Evolutionary conservation across 2,329 filamentous ascomycete species (phyloP), one percentile per base, ranked within the genome.

Genomic region (Nectriaceae sp.): DNA sequence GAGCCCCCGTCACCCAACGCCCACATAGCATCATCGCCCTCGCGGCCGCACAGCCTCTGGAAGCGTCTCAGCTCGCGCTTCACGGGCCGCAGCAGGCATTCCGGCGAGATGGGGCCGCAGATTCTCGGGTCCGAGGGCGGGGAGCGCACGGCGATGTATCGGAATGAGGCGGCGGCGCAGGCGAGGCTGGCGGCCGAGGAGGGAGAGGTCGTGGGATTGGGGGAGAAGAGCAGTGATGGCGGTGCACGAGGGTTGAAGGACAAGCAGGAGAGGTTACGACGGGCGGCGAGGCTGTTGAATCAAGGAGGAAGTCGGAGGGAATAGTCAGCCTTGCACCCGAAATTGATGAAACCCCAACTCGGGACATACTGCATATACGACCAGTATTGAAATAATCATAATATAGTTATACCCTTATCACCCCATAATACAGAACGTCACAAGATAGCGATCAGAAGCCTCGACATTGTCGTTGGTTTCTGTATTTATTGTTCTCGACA

Each of bases 241-340:
- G 50, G 52, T 10, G 55, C 49, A 35, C 60, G 60, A 8, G 63
- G 63, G 3, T 54, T 73, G 39, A 61, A 56, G 40, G 65, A 70
- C 39, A 71, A 64, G 49, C 65, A 69, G 42, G 70, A 71, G 35
- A 65, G 75, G 42, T 51, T 78, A 21, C 60, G 64, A 35, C 64
- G 74, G 22, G 75, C 75, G 1, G 65, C 70, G 22, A 65, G 61
- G 45, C 56, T 78, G 42, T 62, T 76, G 33, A 57, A 60, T 22
- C 59, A 64, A 37, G 59, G 62, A 21, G 51, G 54, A 33, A 26
- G 22, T 39, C 21, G 41, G 31, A 44, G 41, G 18, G 42, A 46
- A 31, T 8, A 15, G 8, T 31, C 8, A 31, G 26, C 15, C 26
- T n/a, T n/a, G n/a, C n/a, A n/a, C n/a, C n/a, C n/a, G n/a, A n/a